phyloP scores from a whole-genome alignment of 768 basidiomycete genomes.

The Rhizopogon sp. region DNA sequence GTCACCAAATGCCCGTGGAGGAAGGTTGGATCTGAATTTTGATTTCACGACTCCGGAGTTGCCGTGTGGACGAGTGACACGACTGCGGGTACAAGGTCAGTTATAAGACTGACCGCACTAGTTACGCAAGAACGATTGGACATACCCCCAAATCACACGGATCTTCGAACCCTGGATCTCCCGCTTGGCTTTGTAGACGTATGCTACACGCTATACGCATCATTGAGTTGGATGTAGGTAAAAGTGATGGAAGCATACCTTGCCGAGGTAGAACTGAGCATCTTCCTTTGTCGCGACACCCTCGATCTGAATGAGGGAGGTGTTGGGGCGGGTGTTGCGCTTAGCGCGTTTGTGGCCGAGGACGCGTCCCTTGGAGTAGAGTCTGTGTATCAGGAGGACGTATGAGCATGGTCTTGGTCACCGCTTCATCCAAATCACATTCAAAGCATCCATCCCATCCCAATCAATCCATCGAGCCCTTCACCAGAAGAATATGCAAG shows the following conservation, averaged over 20 bases:
- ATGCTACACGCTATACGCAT: slow-evolving; percentile 77
- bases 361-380: slow-evolving; percentile 95
- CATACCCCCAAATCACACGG: slow-evolving; percentile 97
- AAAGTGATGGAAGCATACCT: slow-evolving; percentile 50
- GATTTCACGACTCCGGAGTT: slow-evolving; percentile 94
- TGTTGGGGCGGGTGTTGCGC: slow-evolving; percentile 94
- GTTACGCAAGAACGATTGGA: slow-evolving; percentile 6
- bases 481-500: background rate
- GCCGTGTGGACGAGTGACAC: slow-evolving; percentile 91
- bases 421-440: slow-evolving; percentile 6
- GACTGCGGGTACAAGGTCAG: slow-evolving; percentile 37
- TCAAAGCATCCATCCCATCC: background rate
- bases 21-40: slow-evolving; percentile 94
- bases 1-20: slow-evolving; percentile 92
- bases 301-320: slow-evolving; percentile 95
- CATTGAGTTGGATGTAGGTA: slow-evolving; percentile 1
- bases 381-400: slow-evolving; percentile 42
- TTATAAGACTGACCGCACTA: background rate
- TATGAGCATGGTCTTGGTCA: background rate
- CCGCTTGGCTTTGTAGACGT: slow-evolving; percentile 95
- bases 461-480: slow-evolving; percentile 12
- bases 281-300: slow-evolving; percentile 92
- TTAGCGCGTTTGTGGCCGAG: slow-evolving; percentile 98
- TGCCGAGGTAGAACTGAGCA: slow-evolving; percentile 97
- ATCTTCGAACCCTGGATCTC: slow-evolving; percentile 93